These are phyloP conservation scores for Xerocomus potaroensis DNA, from an alignment of 768 basidiomycete genomes.

Conservation along the genomic window DNA sequence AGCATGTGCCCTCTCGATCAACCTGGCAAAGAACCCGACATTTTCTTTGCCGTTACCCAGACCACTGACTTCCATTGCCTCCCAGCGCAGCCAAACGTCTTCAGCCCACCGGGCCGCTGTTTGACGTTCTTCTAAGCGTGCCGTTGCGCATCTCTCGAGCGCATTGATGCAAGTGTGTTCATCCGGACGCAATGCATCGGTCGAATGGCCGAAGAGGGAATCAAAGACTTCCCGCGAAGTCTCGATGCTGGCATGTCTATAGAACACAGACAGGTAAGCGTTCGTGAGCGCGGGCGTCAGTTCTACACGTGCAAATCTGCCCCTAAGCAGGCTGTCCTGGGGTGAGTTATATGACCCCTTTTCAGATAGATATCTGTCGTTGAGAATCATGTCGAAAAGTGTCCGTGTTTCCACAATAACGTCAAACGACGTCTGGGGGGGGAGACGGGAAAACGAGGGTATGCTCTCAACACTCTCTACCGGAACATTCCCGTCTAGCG, in stretches of 20 bases:
- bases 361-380: constrained; percentile 30
- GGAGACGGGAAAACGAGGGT: constrained; percentile 44
- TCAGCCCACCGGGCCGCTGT: constrained; percentile 50
- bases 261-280: constrained; percentile 77
- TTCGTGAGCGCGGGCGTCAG: constrained; percentile 65
- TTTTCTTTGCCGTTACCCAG: constrained; percentile 22
- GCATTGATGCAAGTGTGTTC: constrained; percentile 59
- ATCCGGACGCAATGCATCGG: constrained; percentile 36
- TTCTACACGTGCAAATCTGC: constrained; percentile 54
- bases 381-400: constrained; percentile 60
- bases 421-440: constrained; percentile 71
- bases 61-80: constrained; percentile 39
- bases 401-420: constrained; percentile 62
- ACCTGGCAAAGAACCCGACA: constrained; percentile 34
- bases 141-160: constrained; percentile 57
- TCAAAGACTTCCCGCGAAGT: constrained; percentile 47
- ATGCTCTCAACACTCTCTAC: constrained; percentile 1
- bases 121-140: constrained; percentile 41
- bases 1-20: constrained; percentile 64
- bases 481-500: too few species aligned
- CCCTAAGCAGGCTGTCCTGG: constrained; percentile 11
- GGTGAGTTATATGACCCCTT: not conserved
- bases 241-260: constrained; percentile 52
- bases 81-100: constrained; percentile 67
- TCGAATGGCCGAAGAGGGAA: constrained; percentile 39